These are phyloP conservation scores for Exobasidium cylindrosporum DNA, from an alignment of 1,284 basidiomycete genomes.

Conservation along the genomic window DNA sequence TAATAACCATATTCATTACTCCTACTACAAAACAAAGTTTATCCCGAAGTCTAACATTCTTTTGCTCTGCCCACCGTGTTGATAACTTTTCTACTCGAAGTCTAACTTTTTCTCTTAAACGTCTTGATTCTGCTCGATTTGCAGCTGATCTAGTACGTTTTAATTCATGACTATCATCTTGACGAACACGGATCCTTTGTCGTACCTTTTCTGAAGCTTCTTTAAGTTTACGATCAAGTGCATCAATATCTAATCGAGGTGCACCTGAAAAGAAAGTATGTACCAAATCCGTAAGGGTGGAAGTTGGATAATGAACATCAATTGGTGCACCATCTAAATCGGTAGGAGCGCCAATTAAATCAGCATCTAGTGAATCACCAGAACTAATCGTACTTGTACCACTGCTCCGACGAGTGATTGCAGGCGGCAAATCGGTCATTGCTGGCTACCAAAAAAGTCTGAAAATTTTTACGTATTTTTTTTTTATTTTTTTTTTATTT, in stretches of 20 bases:
- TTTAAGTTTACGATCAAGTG: slow-evolving; percentile 1
- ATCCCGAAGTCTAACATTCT: slow-evolving; percentile 67
- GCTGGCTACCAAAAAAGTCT: too few relatives aligned
- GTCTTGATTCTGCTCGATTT: background rate
- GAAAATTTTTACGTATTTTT: too few relatives aligned
- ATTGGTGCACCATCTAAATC: slow-evolving; percentile 8
- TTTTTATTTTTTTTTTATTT: too few relatives aligned
- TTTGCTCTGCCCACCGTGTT: slow-evolving; percentile 78
- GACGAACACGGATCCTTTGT: background rate
- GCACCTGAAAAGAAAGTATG: background rate
- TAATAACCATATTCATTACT: slow-evolving; percentile 79
- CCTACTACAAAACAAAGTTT: slow-evolving; percentile 79
- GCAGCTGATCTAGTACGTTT: background rate
- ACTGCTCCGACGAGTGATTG: background rate
- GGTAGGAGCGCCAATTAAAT: background rate
- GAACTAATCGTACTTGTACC: background rate
- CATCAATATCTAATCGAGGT: slow-evolving; percentile 7
- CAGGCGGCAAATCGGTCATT: background rate
- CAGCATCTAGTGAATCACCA: slow-evolving; percentile 7
- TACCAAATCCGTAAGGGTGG: slow-evolving; percentile 2
- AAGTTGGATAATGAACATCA: background rate
- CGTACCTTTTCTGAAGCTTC: background rate
- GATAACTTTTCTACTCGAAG: slow-evolving; percentile 69
- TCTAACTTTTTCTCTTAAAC: slow-evolving; percentile 63
- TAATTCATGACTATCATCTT: background rate